Percentiles rank a stretch among this genome's conserved stretches.
phyloP scores from a whole-genome alignment of 352 stramenopile species.

The Pythium vanterpoolii region DNA sequence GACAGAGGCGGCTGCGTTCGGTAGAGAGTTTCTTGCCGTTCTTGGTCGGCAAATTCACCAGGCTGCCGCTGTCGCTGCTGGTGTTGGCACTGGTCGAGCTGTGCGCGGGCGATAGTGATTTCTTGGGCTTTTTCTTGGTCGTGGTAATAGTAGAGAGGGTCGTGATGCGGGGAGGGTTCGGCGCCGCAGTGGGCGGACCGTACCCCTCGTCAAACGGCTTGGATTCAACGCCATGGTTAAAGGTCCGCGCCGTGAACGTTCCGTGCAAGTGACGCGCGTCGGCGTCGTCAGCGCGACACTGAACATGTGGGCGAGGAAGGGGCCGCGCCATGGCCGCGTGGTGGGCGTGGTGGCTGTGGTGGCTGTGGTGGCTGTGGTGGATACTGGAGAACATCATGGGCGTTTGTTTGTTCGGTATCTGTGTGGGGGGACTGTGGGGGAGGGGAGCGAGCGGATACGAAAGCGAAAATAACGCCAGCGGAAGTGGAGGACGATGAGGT shows the following conservation, averaged over 20 bases:
- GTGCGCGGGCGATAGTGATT: neutral
- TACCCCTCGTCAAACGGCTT: no score
- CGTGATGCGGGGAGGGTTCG: neutral
- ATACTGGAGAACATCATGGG: constrained; percentile 3
- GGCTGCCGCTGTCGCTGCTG: neutral
- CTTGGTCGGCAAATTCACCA: neutral
- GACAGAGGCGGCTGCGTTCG: constrained; percentile 24
- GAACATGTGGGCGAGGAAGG: neutral
- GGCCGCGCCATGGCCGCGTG: neutral
- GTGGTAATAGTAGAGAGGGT: neutral
- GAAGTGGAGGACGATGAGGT: no score
- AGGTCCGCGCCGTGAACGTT: neutral
- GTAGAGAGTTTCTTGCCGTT: constrained; percentile 20
- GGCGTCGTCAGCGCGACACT: neutral
- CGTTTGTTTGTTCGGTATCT: no score
- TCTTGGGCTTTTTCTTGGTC: constrained; percentile 12
- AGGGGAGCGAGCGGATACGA: neutral
- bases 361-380: neutral
- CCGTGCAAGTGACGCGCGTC: neutral
- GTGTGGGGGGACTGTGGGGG: neutral
- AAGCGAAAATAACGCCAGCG: neutral
- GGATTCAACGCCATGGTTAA: no score
- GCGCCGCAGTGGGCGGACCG: no score
- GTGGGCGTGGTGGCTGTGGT: neutral
- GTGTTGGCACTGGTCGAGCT: neutral